These are phyloP conservation scores for Pythium myriotylum DNA, from an alignment of 352 stramenopile genomes.

Conservation along the genomic window DNA sequence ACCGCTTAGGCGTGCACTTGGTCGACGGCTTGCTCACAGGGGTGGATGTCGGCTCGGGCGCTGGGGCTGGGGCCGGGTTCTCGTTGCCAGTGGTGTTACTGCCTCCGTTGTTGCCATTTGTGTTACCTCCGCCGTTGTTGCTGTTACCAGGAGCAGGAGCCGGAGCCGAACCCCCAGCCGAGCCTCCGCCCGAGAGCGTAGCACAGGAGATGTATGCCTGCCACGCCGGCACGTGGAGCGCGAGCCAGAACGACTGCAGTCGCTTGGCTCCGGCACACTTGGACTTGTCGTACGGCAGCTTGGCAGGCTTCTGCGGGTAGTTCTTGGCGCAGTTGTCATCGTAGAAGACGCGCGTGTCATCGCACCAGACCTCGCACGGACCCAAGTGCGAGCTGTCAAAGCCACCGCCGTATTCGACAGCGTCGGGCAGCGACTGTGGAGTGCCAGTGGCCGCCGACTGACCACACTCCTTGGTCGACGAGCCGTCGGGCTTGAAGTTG, in stretches of 20 bases:
- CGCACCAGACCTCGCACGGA: conserved; percentile 55
- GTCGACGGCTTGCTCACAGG: conserved; percentile 1
- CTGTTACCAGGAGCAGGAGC: no score
- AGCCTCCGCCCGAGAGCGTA: conserved; percentile 9
- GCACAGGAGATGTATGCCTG: conserved; percentile 37
- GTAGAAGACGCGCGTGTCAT: conserved; percentile 46
- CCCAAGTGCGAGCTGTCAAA: conserved; percentile 41
- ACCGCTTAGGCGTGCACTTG: conserved; percentile 8
- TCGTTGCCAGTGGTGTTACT: neutral
- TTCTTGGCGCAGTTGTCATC: conserved; percentile 49
- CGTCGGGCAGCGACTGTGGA: conserved; percentile 11
- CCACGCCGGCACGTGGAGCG: conserved; percentile 37
- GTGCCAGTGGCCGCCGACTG: conserved; percentile 1
- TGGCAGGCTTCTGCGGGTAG: conserved; percentile 35
- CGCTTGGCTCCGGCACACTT: conserved; percentile 44
- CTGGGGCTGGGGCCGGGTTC: neutral
- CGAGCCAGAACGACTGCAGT: conserved; percentile 44
- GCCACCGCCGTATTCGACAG: conserved; percentile 32
- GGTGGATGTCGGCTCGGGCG: neutral
- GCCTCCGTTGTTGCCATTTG: neutral
- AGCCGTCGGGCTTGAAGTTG: conserved; percentile 18
- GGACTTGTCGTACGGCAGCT: conserved; percentile 43
- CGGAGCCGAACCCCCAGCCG: neutral
- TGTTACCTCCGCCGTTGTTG: no score
- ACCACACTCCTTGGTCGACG: conserved; percentile 25